phyloP scores from a whole-genome alignment of 768 basidiomycete genomes.

The Phallus indusiatus region DNA sequence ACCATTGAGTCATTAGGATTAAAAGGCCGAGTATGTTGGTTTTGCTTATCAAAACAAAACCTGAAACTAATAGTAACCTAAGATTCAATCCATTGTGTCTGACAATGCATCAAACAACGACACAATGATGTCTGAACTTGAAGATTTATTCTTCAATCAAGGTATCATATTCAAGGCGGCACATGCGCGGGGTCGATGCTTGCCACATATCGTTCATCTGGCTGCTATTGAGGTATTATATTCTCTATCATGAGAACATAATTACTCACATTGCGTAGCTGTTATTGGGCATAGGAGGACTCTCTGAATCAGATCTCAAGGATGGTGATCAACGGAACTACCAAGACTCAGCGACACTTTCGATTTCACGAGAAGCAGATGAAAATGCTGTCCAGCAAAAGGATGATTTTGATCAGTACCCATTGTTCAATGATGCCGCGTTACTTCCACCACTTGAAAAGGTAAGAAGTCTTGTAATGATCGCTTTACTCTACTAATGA shows the following conservation, averaged over 20 bases:
- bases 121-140: slow-evolving; percentile 13
- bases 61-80: background rate
- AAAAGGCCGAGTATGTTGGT: slow-evolving; percentile 13
- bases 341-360: background rate
- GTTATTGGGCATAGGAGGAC: slow-evolving; percentile 23
- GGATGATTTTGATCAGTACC: slow-evolving; percentile 7
- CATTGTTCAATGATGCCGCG: background rate
- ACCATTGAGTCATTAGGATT: slow-evolving; percentile 21
- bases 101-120: slow-evolving; percentile 20
- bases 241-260: background rate
- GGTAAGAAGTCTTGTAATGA: slow-evolving; percentile 3
- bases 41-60: background rate
- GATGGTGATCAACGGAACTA: too few species aligned
- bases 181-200: slow-evolving; percentile 16
- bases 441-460: background rate
- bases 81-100: slow-evolving; percentile 15
- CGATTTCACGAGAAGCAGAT: slow-evolving; percentile 10
- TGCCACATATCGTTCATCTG: slow-evolving; percentile 21
- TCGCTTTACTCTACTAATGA: background rate
- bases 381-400: slow-evolving; percentile 9
- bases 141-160: background rate
- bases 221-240: slow-evolving; percentile 18
- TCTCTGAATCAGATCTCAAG: slow-evolving; percentile 15
- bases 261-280: slow-evolving; percentile 14
- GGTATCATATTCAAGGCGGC: slow-evolving; percentile 13